Base-by-base conservation (phyloP, 163 green algal genomes). In the Scenedesmus sp. region DNA sequence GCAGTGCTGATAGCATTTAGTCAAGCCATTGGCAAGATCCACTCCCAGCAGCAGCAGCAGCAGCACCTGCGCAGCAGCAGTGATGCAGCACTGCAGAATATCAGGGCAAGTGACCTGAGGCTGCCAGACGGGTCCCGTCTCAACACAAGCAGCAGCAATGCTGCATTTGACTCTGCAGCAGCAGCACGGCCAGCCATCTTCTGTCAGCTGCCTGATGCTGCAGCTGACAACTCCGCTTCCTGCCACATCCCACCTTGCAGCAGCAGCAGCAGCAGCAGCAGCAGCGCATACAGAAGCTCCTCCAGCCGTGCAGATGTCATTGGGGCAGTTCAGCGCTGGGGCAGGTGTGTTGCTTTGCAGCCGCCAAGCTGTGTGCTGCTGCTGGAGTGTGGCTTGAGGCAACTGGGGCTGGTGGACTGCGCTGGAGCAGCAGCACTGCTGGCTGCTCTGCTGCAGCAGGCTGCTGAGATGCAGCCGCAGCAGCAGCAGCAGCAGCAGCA, bases 301-400 rank as follows among this genome's bases (percentile, higher is more conserved):
- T 87, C 54, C 4, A 87, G 54, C 56, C 15, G 54, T 73, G 56
- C 84, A 20, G 73, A 59, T 46, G 87, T 91, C 3, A 3, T 91
- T 16, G 73, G 55, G 10, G 87, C 77, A 23, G 10, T 91, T 7
- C 87, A 86, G 87, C 87, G 60, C 20, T 85, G 59, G 18, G 87
- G 87, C 23, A 12, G 87, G 8, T 77, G 55, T 15, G 2, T 86
- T 4, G 54, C 56, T 3, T 7, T 91, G 55, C 87, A 91, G 34
- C 70, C 56, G 0, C 87, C 87, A 9, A 74, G 23, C 18, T 6
- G 86, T 10, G 9, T 7, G 3, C 5, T 85, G n/a, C n/a, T 91
- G 55, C 87, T 91, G 56, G 87, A 91, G n/a, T 85, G 23, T 60
- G 57, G 60, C 0, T 62, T 91, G 54, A 46, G 87, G 56, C 87